These are phyloP conservation scores for Fibroporia radiculosa DNA, from an alignment of 768 basidiomycete species.

Conservation along the genomic window DNA sequence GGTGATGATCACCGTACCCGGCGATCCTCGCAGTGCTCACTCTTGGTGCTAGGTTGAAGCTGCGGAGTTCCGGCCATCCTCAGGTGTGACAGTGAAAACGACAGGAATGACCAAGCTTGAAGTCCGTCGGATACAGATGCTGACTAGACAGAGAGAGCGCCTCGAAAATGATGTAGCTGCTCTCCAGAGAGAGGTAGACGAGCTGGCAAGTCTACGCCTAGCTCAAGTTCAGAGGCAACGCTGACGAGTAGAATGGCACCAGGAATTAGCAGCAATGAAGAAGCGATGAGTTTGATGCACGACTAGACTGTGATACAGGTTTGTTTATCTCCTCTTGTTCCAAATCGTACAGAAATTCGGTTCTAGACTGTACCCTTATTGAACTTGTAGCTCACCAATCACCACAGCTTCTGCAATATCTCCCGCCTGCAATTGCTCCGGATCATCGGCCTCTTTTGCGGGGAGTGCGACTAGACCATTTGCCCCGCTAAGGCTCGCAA, in stretches of 20 bases:
- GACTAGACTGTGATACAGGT: background rate
- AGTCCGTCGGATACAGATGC: constrained; percentile 52
- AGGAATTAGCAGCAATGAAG: constrained; percentile 21
- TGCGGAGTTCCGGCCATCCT: constrained; percentile 32
- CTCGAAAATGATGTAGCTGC: constrained; percentile 55
- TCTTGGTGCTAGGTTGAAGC: constrained; percentile 43
- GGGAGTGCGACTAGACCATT: constrained; percentile 76
- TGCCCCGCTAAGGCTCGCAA: constrained; percentile 72
- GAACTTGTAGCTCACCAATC: constrained; percentile 54
- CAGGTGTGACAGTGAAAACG: constrained; percentile 38
- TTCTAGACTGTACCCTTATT: constrained; percentile 1
- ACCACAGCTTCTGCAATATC: constrained; percentile 51
- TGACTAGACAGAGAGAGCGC: constrained; percentile 58
- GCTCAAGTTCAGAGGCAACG: background rate
- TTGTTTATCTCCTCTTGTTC: too few relatives aligned
- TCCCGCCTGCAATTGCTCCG: constrained; percentile 41
- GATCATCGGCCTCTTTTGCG: constrained; percentile 24
- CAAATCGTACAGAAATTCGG: background rate
- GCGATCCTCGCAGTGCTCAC: too few relatives aligned
- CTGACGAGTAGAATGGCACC: background rate
- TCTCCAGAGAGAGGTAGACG: constrained; percentile 55
- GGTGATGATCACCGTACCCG: constrained; percentile 32
- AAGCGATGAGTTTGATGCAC: constrained; percentile 8
- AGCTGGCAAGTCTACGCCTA: constrained; percentile 35
- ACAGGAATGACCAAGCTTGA: constrained; percentile 58